Base-by-base conservation (phyloP, 2,329 filamentous ascomycete genomes). In the Apiospora koreana region DNA sequence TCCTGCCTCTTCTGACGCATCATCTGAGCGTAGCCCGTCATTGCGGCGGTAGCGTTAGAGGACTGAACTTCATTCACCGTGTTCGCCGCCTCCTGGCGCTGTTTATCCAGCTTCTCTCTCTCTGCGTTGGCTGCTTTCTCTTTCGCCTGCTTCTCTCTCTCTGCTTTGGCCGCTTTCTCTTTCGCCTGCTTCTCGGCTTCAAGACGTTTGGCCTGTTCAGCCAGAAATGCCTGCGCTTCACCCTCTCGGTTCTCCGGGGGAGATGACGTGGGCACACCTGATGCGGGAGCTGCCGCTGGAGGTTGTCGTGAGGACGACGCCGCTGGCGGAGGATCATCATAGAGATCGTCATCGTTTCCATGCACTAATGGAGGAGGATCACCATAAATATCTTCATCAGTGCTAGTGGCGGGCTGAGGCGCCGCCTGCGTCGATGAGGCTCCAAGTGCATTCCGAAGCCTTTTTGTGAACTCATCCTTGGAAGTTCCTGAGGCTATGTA, bases 401-500 rank as follows among this genome's bases (percentile, higher is more conserved):
- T 67, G 18, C 66, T 18, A 12, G 31, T 25, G 21, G 18, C 2
- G 38, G 31, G 64, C 64, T 66, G 42, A 41, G 65, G 3, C 16
- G 41, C 58, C 18, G 54, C 9, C 31, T 66, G 38, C 9, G 41
- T 16, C 25, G 62, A 21, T 43, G 38, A n/a, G 5, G n/a, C 74
- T 6, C 78, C 78, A 70, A 87, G 74, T 62, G 84, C 84, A 69
- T 80, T 80, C 18, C 80, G 78, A 3, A 94, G 73, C 31, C 89
- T 85, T 58, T 83, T 84, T 65, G 90, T 79, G 70, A 96, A 94
- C 10, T 93, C 90, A 21, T 92, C 87, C 77, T 88, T 91, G 18
- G 84, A 81, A 10, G 88, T 86, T 10, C 91, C 92, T 0, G 89
- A 83, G 46, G 89, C 85, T 12, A 97, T 86, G 78, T 95, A 94